Base-by-base conservation (phyloP, 176 grass and related monocot species). In the Oryza australiensis region DNA sequence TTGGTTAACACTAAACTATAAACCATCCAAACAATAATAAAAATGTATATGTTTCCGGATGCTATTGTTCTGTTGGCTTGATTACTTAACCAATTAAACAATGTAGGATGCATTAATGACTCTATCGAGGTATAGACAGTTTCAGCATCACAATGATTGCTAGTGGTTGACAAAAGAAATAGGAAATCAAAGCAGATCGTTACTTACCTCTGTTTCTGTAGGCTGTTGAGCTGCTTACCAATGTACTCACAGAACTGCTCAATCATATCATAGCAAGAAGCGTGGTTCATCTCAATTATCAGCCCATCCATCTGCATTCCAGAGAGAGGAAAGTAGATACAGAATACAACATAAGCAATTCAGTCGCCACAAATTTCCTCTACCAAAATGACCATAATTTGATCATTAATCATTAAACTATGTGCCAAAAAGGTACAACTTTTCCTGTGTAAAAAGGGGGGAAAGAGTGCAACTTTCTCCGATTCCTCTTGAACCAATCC, bases 201-300 rank as follows among this genome's bases (percentile, higher is more conserved):
- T 11, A 45, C 60, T 46, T 92, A 98, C 95, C 79, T 90, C 78
- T 89, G 82, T 77, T 93, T 98, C 68, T 91, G 88, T 45, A 98
- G 74, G 78, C 38, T 76, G 33, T 68, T 76, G 45, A 98, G 92
- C 80, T 94, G 92, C 71, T 88, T 93, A 77, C 86, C 75, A 26
- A 94, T 86, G 48, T 80, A 55, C 35, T 88, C 86, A 27, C 92
- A 94, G 70, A 82, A 93, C 38, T 86, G 73, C 67, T 91, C 95
- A 12, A 98, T 94, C 90, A 91, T 84, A 73, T 94, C 86, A 26
- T 94, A 98, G 87, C 92, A 98, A 15, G 64, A 78, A 66, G 70
- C 78, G 37, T 79, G 88, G 63, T 98, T 98, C 64, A 91, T 79
- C 84, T 93, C 95, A 69, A 89, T 40, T 57, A 94, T 83, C 20